These are phyloP conservation scores for Pythium phragmiticola DNA, from an alignment of 352 stramenopile species.

Conservation along the genomic window DNA sequence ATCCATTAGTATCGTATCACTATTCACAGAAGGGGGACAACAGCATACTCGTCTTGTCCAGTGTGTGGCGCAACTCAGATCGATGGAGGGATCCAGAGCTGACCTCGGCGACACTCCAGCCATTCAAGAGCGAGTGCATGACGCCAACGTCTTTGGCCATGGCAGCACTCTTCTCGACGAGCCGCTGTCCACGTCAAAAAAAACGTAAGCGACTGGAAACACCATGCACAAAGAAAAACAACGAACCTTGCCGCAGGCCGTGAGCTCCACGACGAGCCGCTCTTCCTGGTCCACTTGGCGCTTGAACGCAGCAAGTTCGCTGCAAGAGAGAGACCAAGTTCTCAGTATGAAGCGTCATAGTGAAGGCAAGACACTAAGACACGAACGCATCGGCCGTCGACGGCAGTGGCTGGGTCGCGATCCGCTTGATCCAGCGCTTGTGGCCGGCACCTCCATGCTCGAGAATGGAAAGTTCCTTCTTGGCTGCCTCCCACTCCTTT, in stretches of 20 bases:
- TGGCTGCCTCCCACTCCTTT: constrained; percentile 52
- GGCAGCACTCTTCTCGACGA: constrained; percentile 54
- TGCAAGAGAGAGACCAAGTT: constrained; percentile 16
- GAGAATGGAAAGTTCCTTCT: constrained; percentile 51
- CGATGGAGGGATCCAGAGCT: constrained; percentile 23
- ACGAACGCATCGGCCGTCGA: constrained; percentile 40
- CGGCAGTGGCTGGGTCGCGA: constrained; percentile 36
- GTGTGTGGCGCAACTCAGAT: constrained; percentile 34
- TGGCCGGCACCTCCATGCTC: constrained; percentile 63
- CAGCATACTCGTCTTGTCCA: constrained; percentile 49
- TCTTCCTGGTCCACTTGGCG: constrained; percentile 61
- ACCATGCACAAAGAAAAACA: too few species aligned
- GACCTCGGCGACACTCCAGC: constrained; percentile 51
- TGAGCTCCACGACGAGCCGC: constrained; percentile 44
- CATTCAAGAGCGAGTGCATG: constrained; percentile 51
- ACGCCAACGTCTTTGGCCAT: constrained; percentile 53
- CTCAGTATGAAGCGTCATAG: neutral
- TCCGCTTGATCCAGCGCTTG: constrained; percentile 65
- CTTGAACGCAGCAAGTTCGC: constrained; percentile 50
- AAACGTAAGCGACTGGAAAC: too few species aligned
- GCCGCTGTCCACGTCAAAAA: constrained; percentile 27
- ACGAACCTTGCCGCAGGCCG: constrained; percentile 44
- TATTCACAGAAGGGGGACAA: neutral
- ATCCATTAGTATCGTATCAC: too few species aligned
- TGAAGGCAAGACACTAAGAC: too few species aligned